Base-by-base conservation (phyloP, 140 eudicot species). In the Ambrosia hybrid region DNA sequence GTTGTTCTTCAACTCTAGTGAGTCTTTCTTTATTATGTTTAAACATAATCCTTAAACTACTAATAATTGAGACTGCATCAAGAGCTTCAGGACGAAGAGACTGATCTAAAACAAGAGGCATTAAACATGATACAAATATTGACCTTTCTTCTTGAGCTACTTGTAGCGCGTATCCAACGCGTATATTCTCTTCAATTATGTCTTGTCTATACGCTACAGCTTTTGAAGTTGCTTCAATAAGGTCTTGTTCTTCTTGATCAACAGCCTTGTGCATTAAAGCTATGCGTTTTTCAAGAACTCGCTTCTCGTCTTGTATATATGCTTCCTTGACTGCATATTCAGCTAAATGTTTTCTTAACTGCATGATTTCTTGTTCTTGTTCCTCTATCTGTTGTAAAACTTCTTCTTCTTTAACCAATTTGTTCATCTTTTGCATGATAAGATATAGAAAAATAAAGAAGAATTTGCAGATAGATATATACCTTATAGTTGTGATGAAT, bases 131-230 rank as follows among this genome's bases (percentile, higher is more conserved):
- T 36, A 90, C 77, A 77, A 84, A 93, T 14, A 83, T 83, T 26
- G 97, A 82, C 58, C 88, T 82, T 83, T 93, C 99, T 84, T 93
- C 88, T 67, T 82, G 96, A 66, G 93, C 97, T 70, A 73, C 84
- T 85, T 86, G 85, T 38, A 93, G 75, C n/a, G 94, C 91, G 80
- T 93, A 93, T 3, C 88, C 81, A 57, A 93, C 86, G 30, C 91
- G 89, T 39, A 93, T 88, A 75, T 93, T 93, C 72, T 93, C 99
- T 76, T 93, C 99, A 51, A 85, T 76, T 80, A 93, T 84, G n/a
- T 88, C 96, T 74, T 90, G 99, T 73, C 96, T 88, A 67, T 93
- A 93, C 57, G 93, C 82, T 34, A 83, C 79, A 51, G 99, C 97
- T 86, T 86, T 93, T 1, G 91, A 77, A 3, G 96, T 83, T 45